These are phyloP conservation scores for Sphagnum contortum DNA, from an alignment of 225 moss, liverwort and hornwort genomes.

Conservation along the genomic window DNA sequence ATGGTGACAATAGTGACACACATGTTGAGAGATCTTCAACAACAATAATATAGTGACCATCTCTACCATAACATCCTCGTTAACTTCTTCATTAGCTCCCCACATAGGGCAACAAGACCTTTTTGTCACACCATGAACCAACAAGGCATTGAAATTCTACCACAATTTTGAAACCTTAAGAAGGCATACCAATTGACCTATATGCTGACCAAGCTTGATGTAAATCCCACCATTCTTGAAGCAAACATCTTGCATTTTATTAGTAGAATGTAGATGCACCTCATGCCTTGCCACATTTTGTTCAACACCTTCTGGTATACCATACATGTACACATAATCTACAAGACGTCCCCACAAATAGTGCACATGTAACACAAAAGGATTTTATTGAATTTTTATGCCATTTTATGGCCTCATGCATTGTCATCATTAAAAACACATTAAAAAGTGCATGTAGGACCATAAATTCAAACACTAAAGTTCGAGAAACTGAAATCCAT, in stretches of 20 bases:
- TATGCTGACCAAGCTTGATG: constrained; percentile 84
- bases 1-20: too few relatives aligned
- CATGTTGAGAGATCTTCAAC: too few relatives aligned
- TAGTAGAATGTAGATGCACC: constrained; percentile 57
- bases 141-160: neutral
- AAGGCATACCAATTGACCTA: constrained; percentile 63
- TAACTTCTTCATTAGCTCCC: too few relatives aligned
- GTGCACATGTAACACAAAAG: neutral
- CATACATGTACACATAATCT: constrained; percentile 65
- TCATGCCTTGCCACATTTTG: constrained; percentile 46
- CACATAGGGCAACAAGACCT: too few relatives aligned
- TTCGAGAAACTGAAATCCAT: too few relatives aligned
- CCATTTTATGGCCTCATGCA: neutral
- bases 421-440: too few relatives aligned
- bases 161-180: too few relatives aligned
- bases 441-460: neutral
- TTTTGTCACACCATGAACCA: too few relatives aligned
- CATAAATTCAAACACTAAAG: neutral
- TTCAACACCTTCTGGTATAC: constrained; percentile 39
- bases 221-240: constrained; percentile 86
- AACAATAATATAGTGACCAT: too few relatives aligned
- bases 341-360: constrained; percentile 9
- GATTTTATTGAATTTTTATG: neutral
- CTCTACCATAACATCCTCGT: too few relatives aligned
- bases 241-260: constrained; percentile 57